Base-by-base conservation (phyloP, 257 asterid species). In the Rauvolfia tetraphylla region DNA sequence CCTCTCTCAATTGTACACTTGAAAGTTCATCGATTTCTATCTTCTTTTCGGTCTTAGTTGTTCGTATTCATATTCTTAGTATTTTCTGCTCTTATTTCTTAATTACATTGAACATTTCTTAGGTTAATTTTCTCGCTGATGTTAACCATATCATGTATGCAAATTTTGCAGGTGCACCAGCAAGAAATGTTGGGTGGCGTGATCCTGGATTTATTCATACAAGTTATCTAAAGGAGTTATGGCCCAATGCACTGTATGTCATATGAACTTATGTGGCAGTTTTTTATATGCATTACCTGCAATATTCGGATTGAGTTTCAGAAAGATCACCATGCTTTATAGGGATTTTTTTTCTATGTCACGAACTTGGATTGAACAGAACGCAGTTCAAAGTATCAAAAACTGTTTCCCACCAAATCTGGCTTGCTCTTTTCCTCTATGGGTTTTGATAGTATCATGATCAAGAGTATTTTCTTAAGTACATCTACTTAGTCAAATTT, bases 181-280 rank as follows among this genome's bases (percentile, higher is more conserved):
- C 93, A 59, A 87, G 87, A 75, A 88, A 89, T 69, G 89, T 88
- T 54, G 93, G 93, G 68, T 87, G 93, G 93, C 91, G 91, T 42
- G 87, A 88, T 85, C 93, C 93, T 75, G 93, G 91, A 72, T 86
- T 80, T 80, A 88, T 87, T 49, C 93, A 88, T 70, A 88, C 93
- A 7, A 73, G 88, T 81, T 87, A 80, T 68, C 75, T 88, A 73
- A 85, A 82, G 87, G 89, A 88, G 61, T 57, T 88, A 72, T 87
- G 93, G 93, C 91, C 93, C 27, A 88, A 82, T 53, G 58, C 78
- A 33, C 53, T 25, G 92, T 88, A 83, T 38, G 92, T 77, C 17
- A 18, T 48, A 67, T 39, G 2, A 56, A 13, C 71, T 70, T 46
- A 61, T 48, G 25, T 61, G 44, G 29, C 71, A n/a, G 44, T 27